phyloP scores from a whole-genome alignment of 306 rosid genomes.

The Cucurbita ficifolia region DNA sequence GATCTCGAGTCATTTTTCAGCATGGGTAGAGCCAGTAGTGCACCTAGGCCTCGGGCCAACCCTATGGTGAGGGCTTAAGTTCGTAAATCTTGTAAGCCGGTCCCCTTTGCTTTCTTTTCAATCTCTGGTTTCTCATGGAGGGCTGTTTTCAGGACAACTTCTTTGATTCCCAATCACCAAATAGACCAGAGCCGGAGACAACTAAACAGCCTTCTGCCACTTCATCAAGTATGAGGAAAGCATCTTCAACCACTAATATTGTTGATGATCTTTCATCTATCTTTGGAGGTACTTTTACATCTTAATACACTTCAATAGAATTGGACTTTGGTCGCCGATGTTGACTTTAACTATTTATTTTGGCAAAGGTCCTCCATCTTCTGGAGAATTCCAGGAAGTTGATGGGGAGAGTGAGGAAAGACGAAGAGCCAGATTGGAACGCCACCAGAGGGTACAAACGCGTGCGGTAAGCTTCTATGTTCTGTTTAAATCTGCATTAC shows the following conservation, averaged over 20 bases:
- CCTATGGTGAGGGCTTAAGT: slow-evolving; percentile 42
- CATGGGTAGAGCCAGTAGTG: slow-evolving; percentile 71
- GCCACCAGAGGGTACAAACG: slow-evolving; percentile 74
- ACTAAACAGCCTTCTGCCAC: slow-evolving; percentile 37
- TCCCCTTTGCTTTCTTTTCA: neutral
- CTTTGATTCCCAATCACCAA: slow-evolving; percentile 55
- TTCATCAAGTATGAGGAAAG: slow-evolving; percentile 58
- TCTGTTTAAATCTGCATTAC: slow-evolving; percentile 1
- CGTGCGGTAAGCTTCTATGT: slow-evolving; percentile 54
- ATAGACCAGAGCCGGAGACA: slow-evolving; percentile 32
- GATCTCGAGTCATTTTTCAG: slow-evolving; percentile 80
- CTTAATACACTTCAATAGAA: neutral
- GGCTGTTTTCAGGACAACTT: slow-evolving; percentile 31
- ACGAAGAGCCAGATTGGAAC: slow-evolving; percentile 85
- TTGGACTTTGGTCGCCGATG: neutral
- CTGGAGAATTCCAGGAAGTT: slow-evolving; percentile 73
- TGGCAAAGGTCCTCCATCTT: slow-evolving; percentile 18
- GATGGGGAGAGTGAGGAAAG: slow-evolving; percentile 96
- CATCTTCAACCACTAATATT: slow-evolving; percentile 57
- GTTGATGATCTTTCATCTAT: slow-evolving; percentile 89
- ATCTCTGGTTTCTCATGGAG: neutral
- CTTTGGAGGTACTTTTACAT: slow-evolving; percentile 57
- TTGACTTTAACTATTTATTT: slow-evolving; percentile 1
- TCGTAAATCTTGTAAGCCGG: slow-evolving; percentile 10
- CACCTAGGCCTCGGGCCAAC: slow-evolving; percentile 72